Percentiles rank a stretch among this genome's conserved stretches.
Evolutionary conservation across 306 rosid genomes (phyloP).

Genomic region (Vicia faba): DNA sequence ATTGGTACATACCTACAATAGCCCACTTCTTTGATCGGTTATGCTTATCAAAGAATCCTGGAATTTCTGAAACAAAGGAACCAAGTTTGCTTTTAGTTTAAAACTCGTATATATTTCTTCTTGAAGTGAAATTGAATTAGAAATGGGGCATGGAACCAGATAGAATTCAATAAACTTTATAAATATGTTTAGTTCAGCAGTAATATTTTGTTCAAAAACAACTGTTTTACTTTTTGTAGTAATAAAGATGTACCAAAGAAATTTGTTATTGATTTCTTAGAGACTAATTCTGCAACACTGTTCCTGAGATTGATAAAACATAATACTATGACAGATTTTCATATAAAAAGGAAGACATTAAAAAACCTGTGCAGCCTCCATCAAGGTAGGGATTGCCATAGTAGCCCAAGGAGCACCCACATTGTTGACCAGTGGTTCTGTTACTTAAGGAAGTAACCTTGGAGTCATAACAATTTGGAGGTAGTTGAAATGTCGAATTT

Average conservation of each 20-base stretch:
- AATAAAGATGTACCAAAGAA: no score
- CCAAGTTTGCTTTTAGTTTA: background rate
- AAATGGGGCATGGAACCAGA: background rate
- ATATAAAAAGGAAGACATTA: no score
- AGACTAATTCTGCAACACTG: no score
- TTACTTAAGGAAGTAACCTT: background rate
- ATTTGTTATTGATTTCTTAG: no score
- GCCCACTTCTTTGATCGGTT: slow-evolving; percentile 8
- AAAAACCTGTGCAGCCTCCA: no score
- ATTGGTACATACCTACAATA: slow-evolving; percentile 35
- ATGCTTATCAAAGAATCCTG: background rate
- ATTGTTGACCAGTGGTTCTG: background rate
- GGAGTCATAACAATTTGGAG: background rate
- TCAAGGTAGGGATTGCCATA: no score
- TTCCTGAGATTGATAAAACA: background rate
- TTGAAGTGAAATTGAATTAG: background rate
- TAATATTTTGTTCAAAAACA: no score
- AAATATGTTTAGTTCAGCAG: no score
- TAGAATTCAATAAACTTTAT: background rate
- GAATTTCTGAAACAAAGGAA: background rate
- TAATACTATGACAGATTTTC: background rate
- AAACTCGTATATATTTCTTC: no score
- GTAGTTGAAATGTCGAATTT: background rate
- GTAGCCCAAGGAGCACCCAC: background rate
- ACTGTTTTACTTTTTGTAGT: no score